These are phyloP conservation scores for Castanea mollissima DNA, from an alignment of 306 rosid genomes.

Conservation along the genomic window DNA sequence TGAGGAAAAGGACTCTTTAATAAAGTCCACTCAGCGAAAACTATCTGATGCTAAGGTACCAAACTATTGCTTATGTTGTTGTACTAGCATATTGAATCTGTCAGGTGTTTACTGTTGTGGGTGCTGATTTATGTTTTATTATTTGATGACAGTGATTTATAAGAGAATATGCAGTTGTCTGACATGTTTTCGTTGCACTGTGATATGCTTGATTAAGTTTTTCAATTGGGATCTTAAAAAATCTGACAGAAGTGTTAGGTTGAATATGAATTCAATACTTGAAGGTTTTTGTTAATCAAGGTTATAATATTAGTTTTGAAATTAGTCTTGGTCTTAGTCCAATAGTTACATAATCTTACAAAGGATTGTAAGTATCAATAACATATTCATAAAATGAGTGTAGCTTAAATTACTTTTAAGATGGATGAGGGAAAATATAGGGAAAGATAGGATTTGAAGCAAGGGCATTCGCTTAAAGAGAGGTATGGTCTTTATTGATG, in stretches of 20 bases:
- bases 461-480: too few species aligned
- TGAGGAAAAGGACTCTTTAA: conserved; percentile 64
- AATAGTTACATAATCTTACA: not conserved
- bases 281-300: not conserved
- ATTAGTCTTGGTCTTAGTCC: not conserved
- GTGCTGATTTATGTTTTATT: not conserved
- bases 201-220: not conserved
- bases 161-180: conserved; percentile 4
- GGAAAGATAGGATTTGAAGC: too few species aligned
- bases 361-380: not conserved
- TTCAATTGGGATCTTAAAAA: conserved; percentile 16
- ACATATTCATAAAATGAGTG: too few species aligned
- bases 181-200: not conserved
- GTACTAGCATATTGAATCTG: not conserved
- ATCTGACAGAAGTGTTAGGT: not conserved
- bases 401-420: too few species aligned
- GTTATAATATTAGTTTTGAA: not conserved
- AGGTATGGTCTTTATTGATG: too few species aligned
- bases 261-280: not conserved
- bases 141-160: not conserved
- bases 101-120: not conserved
- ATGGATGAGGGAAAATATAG: too few species aligned
- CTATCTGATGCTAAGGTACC: conserved; percentile 85
- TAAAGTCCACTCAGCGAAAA: conserved; percentile 61
- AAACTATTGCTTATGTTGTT: not conserved